Base-by-base conservation (phyloP, 495 filamentous ascomycete species). In the Xylaria bambusicola region DNA sequence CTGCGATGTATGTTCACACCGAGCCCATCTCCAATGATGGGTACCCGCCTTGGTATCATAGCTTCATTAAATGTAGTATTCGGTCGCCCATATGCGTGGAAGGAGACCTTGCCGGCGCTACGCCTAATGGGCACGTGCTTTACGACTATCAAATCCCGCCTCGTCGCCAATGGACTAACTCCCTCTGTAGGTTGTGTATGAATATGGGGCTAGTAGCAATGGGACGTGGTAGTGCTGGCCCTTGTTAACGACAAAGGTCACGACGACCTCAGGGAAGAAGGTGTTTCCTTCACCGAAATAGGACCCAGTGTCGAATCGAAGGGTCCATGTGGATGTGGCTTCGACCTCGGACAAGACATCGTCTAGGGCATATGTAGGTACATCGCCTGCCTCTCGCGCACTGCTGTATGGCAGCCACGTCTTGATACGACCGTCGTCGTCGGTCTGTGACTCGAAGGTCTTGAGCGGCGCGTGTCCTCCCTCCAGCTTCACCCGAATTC, bases 171-270 rank as follows among this genome's bases (percentile, higher is more conserved):
- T 15, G 2, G 6, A 46, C 53, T 67, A 87, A 57, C 81, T 84
- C 31, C 94, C 94, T 66, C 94, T 79, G 74, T 98, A 98, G 6
- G 94, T 97, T 49, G 90, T 90, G 76, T 96, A 98, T 67, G 87
- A 91, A 78, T 87, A 97, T 42, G 93, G 93, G 54, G 90, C 85
- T 75, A 98, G 70, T 71, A 98, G 65, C 70, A 98, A 76, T 24
- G 94, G 94, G 3, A 98, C 89, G 83, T 98, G 94, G 66, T 92
- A 97, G 75, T 95, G 89, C 76, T 89, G 82, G 12, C 78, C 85
- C 48, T 81, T 79, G 61, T 84, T 80, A 2, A 93, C 91, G 44
- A 82, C 84, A 72, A 98, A 97, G 52, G 84, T 84, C 40, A 98
- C 83, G 71, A 87, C 86, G n/a, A 97, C 92, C 75, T 93, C 89